Evolutionary conservation across 2,329 filamentous ascomycete genomes (phyloP).

Genomic region (Sporothrix curviconia): DNA sequence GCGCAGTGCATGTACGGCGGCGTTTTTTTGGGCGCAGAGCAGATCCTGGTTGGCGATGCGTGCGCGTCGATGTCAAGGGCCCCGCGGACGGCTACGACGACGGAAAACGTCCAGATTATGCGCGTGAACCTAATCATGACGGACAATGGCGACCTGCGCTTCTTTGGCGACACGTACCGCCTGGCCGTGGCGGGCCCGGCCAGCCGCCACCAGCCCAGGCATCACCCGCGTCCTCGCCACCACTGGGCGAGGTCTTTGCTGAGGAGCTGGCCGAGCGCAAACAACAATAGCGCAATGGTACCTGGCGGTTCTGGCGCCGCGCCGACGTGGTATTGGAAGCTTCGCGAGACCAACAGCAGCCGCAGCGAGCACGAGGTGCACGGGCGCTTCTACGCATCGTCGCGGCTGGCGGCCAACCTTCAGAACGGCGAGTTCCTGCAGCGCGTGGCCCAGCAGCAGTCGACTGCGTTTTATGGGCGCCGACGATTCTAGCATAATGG

Average conservation of each 20-base stretch:
- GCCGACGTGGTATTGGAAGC: constrained; percentile 28
- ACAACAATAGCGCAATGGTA: too few species aligned
- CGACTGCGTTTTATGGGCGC: not conserved
- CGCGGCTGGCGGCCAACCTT: constrained; percentile 45
- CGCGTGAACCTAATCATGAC: constrained; percentile 25
- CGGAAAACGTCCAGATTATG: constrained; percentile 23
- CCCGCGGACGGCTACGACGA: constrained; percentile 66
- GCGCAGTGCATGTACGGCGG: constrained; percentile 24
- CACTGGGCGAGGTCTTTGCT: constrained; percentile 22
- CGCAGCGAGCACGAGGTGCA: constrained; percentile 39
- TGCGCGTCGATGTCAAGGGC: constrained; percentile 24
- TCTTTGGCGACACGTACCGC: constrained; percentile 26
- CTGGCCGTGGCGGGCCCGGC: constrained; percentile 15
- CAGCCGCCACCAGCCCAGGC: constrained; percentile 5
- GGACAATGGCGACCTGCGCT: constrained; percentile 19
- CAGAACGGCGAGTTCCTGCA: constrained; percentile 18
- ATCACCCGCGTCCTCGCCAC: constrained; percentile 12
- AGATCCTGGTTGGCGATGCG: constrained; percentile 28
- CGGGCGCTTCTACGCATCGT: constrained; percentile 54
- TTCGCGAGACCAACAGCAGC: constrained; percentile 22
- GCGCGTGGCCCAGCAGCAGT: constrained; percentile 23
- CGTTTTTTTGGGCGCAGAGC: constrained; percentile 32
- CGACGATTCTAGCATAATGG: constrained; percentile 29
- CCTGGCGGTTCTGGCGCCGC: not conserved
- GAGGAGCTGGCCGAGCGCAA: constrained; percentile 24